Evolutionary conservation across 805 yeast species (phyloP), one percentile per base, ranked within the genome.

Genomic region (Teunomyces kruisii): DNA sequence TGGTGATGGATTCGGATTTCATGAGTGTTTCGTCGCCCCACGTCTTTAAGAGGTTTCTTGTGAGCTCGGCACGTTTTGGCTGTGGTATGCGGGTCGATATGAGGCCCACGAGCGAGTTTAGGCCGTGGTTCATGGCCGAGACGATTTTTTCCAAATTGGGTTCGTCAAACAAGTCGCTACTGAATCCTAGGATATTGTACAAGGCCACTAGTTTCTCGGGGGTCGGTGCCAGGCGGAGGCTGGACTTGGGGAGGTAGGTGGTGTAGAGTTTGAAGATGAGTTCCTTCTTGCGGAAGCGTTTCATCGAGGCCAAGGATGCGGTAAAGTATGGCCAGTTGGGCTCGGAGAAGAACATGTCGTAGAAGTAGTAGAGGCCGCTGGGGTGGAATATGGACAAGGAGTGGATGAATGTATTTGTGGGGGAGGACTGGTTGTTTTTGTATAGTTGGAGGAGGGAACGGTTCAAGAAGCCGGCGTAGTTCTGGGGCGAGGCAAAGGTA

Each of bases 11-110:
- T 7, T 73, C 71, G 17, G 62, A 57, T 39, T 68, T 65, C n/a
- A 79, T 60, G 7, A 61, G 48, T 2, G 55, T 51, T 2, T 55
- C 57, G 42, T 70, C 68, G 2, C 77, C 72, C 64, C 65, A 61
- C 1, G 28, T 36, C 3, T 24, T 16, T 17, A 48, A 13, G 9
- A 53, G 26, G 15, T 48, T 27, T 5, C 28, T 17, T 2, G 48
- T 35, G n/a, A 54, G 14, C 1, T 44, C 29, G 26, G 43, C 39
- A 19, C 40, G 38, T 14, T 37, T 32, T 4, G 19, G 7, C 12
- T 47, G 40, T 8, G 39, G 40, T 4, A 30, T 3, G 24, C 40
- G 27, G 9, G 50, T 15, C 12, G 51, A 19, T 4, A 56, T 30
- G 43, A 49, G 37, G 1, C 63, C 52, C 1, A 56, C 44, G 7